Evolutionary conservation across 2,329 filamentous ascomycete genomes (phyloP).

Genomic region (Escovopsis sp.): DNA sequence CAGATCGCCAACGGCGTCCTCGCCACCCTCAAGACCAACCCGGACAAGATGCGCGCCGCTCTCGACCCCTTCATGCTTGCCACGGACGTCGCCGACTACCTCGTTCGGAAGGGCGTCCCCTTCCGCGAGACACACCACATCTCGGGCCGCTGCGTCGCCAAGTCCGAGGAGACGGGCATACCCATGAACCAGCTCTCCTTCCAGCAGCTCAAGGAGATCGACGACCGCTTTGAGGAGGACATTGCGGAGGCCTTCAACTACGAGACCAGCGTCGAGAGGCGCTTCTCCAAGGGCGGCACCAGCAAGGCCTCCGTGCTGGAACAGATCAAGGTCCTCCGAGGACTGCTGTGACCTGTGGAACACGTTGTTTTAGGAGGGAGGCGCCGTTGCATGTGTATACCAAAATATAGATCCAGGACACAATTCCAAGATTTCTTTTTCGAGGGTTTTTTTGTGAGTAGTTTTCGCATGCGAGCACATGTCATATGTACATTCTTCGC

Average conservation of each 20-base stretch:
- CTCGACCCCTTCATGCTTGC: conserved; percentile 76
- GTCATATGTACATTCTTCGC: no score
- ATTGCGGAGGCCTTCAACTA: conserved; percentile 62
- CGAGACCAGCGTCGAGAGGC: conserved; percentile 67
- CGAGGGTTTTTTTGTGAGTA: no score
- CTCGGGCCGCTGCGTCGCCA: conserved; percentile 43
- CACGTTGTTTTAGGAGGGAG: no score
- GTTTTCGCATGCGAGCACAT: no score
- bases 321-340: conserved; percentile 40
- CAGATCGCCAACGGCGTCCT: conserved; percentile 72
- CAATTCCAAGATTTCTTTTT: no score
- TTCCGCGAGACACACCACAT: conserved; percentile 74
- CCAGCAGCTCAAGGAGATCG: conserved; percentile 52
- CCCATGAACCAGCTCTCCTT: conserved; percentile 56
- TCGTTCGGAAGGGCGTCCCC: conserved; percentile 51
- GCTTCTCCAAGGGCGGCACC: conserved; percentile 62
- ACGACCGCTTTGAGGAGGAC: conserved; percentile 55
- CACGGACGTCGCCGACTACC: conserved; percentile 49
- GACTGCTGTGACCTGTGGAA: conserved; percentile 2
- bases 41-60: conserved; percentile 63
- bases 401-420: no score
- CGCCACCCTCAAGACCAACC: conserved; percentile 51
- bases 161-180: conserved; percentile 26
- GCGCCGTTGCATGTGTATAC: no score
- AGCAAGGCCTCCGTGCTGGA: conserved; percentile 52